Base-by-base conservation (phyloP, 1,284 basidiomycete genomes). In the Apiotrichum montevideense region DNA sequence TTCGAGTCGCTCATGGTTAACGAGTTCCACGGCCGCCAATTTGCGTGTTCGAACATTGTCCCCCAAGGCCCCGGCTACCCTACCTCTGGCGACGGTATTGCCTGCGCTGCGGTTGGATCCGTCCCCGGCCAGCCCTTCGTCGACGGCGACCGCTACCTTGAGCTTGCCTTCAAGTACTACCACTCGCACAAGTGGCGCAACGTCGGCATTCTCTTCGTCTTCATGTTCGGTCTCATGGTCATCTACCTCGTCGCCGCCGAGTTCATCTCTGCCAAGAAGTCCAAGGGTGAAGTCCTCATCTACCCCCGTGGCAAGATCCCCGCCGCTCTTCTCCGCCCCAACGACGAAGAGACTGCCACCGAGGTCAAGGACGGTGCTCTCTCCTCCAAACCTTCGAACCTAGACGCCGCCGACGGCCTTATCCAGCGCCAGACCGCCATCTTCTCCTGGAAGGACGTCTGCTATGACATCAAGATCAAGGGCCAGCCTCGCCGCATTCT, bases 151-250 rank as follows among this genome's bases (percentile, higher is more conserved):
- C 66, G 67, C 11, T 89, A 85, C 72, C 73, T 90, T 40, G 63
- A 61, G 14, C 69, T 83, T 1, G 82, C 84, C 0, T 94, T 81
- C 70, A 78, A 76, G 0, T 94, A 89, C 73, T 68, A 76, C 15
- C 81, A 81, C 57, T 72, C 70, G 32, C 77, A 90, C 67, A 70
- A 86, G 7, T 91, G 88, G 88, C 80, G 80, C 72, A 54, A 35
- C 40, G 79, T 82, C 59, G 84, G 83, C 41, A 81, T 85, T 53
- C 65, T 83, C 53, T 57, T 82, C 51, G 81, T 68, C 0, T 85
- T 84, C 68, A 76, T 80, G 55, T n/a, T 82, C 52, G 76, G 71
- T 52, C 83, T 84, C 69, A 13, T 74, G 76, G 41, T 63, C 6
- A 64, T 78, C 34, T 82, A 85, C 59, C 78, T 86, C 40, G 34